Evolutionary conservation across 345 rosid genomes (phyloP).

Genomic region (Eucalyptus regnans): DNA sequence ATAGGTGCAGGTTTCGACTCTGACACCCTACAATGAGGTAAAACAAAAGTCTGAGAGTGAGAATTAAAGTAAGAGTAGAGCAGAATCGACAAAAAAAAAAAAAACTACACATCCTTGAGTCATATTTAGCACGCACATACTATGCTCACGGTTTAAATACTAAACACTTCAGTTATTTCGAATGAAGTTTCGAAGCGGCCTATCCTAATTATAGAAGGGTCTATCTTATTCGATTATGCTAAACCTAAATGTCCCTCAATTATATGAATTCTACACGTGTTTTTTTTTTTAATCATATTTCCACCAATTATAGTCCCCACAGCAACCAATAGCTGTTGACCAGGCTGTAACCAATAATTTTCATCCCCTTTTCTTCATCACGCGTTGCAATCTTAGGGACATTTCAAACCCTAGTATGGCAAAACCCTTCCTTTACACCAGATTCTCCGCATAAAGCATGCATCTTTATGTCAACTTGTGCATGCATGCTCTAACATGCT

Average conservation of each 20-base stretch:
- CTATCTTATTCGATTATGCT: background rate
- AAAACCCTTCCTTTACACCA: background rate
- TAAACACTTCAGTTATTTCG: background rate
- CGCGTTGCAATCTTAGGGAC: background rate
- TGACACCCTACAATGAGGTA: accelerated
- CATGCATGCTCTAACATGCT: background rate
- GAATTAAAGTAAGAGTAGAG: accelerated
- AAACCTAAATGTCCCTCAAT: background rate
- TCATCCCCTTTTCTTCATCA: background rate
- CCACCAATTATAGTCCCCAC: background rate
- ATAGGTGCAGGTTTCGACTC: accelerated
- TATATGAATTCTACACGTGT: background rate
- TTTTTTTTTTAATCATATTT: background rate
- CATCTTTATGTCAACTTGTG: background rate
- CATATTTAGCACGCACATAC: background rate
- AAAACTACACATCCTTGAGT: background rate
- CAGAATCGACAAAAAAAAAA: too few species aligned
- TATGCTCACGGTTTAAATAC: background rate
- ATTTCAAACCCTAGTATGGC: background rate
- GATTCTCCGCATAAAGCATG: background rate
- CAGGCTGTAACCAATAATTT: background rate
- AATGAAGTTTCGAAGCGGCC: background rate
- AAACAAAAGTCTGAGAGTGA: accelerated
- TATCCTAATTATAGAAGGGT: background rate
- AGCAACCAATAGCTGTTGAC: background rate